Evolutionary conservation across 169 alveolate genomes (phyloP).

Genomic region (Besnoitia besnoiti): DNA sequence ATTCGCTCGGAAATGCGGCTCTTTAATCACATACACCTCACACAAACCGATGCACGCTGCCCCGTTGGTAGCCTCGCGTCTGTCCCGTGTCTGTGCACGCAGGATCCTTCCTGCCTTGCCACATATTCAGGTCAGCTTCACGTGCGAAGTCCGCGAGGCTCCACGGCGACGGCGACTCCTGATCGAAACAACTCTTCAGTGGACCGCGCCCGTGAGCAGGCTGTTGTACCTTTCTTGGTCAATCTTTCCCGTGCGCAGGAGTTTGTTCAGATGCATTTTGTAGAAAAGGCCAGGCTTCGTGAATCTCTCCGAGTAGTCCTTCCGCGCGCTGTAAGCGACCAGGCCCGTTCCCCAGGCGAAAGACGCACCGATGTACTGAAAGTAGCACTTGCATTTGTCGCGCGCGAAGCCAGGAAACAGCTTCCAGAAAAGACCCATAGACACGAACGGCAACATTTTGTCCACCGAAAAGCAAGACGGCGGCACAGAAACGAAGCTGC

Average conservation of each 20-base stretch:
- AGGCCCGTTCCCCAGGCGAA: slow-evolving; percentile 17
- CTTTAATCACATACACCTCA: too few species aligned
- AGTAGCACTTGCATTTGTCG: slow-evolving; percentile 16
- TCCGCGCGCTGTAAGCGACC: not conserved
- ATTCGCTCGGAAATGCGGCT: too few species aligned
- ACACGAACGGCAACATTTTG: slow-evolving; percentile 28
- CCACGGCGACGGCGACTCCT: too few species aligned
- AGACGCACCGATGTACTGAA: not conserved
- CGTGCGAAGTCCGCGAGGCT: too few species aligned
- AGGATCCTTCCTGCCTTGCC: too few species aligned
- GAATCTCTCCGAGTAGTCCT: not conserved
- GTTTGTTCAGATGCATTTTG: slow-evolving; percentile 1
- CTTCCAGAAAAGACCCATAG: slow-evolving; percentile 1
- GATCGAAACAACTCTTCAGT: not conserved
- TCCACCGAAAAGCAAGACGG: too few species aligned
- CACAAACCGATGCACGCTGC: too few species aligned
- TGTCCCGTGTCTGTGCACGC: too few species aligned
- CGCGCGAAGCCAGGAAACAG: slow-evolving; percentile 6
- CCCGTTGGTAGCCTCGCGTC: too few species aligned
- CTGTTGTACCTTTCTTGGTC: slow-evolving; percentile 7
- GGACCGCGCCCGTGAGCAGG: slow-evolving; percentile 29
- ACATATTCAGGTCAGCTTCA: too few species aligned
- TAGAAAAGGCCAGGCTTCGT: not conserved
- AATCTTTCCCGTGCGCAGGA: not conserved
- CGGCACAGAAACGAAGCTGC: too few species aligned